phyloP scores from a whole-genome alignment of 192 early-diverging fungal species.

The Coemansia sp. region DNA sequence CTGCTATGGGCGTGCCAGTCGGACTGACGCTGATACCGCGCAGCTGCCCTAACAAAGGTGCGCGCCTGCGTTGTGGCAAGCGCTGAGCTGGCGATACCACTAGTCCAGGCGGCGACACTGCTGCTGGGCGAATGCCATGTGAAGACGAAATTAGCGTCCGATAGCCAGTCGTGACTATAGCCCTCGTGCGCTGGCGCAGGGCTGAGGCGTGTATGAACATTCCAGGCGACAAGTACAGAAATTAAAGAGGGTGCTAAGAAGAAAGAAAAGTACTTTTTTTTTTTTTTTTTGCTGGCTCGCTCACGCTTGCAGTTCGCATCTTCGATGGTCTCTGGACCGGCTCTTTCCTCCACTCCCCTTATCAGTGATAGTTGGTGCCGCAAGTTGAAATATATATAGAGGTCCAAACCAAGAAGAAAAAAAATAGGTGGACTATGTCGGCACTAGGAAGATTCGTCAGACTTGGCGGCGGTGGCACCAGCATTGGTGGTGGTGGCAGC shows the following conservation, averaged over 20 bases:
- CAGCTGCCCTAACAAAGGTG: background rate
- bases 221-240: background rate
- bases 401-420: no score
- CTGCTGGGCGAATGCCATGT: background rate
- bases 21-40: constrained; percentile 30
- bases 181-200: constrained; percentile 1
- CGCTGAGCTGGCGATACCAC: background rate
- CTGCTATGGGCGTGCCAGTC: background rate
- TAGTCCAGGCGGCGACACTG: background rate
- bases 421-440: background rate
- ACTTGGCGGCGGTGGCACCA: background rate
- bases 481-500: constrained; percentile 8
- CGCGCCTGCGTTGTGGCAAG: background rate
- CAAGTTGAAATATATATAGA: background rate
- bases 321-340: constrained; percentile 7
- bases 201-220: constrained; percentile 2
- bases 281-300: background rate
- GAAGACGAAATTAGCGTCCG: constrained; percentile 1
- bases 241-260: background rate
- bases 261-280: background rate
- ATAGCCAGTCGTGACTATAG: background rate
- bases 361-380: background rate
- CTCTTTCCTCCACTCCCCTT: background rate
- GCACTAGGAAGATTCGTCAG: constrained; percentile 9
- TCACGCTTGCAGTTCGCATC: background rate